A percentile compares a stretch with the other conserved stretches of the same genome.
phyloP scores from a whole-genome alignment of 2,329 filamentous ascomycete genomes.

The Fusarium pseudocircinatum region DNA sequence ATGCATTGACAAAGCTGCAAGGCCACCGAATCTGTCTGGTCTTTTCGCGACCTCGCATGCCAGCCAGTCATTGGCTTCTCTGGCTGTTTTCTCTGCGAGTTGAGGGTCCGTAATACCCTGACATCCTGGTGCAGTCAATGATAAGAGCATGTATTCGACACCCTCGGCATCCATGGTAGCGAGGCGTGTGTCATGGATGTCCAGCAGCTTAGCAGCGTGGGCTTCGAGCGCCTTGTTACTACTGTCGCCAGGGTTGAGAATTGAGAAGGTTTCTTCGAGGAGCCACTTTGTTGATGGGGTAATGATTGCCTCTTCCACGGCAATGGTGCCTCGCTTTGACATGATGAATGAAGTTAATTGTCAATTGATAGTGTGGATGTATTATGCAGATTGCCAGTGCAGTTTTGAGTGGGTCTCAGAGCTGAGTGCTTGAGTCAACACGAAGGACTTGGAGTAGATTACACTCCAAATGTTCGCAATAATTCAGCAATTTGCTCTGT shows the following conservation, averaged over 20 bases:
- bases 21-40: background rate
- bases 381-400: too few relatives aligned
- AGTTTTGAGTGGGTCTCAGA: too few relatives aligned
- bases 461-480: rapidly evolving
- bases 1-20: slow-evolving; percentile 19
- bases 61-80: slow-evolving; percentile 2
- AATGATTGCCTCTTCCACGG: background rate
- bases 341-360: rapidly evolving
- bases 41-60: background rate
- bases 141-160: slow-evolving; percentile 22
- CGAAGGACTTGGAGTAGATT: rapidly evolving
- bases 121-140: slow-evolving; percentile 9
- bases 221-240: background rate
- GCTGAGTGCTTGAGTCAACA: rapidly evolving
- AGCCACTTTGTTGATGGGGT: background rate
- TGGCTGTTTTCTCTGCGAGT: background rate
- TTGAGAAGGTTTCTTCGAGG: background rate
- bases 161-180: slow-evolving; percentile 4
- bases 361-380: rapidly evolving
- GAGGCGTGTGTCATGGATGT: slow-evolving; percentile 14
- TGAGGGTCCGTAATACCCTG: background rate
- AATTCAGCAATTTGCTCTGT: background rate
- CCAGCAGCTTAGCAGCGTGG: background rate
- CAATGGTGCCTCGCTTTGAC: background rate
- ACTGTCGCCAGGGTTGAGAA: background rate